Evolutionary conservation across 1,284 basidiomycete genomes (phyloP), one percentile per base, ranked within the genome.

Genomic region (Tilletiopsis washingtonensis): DNA sequence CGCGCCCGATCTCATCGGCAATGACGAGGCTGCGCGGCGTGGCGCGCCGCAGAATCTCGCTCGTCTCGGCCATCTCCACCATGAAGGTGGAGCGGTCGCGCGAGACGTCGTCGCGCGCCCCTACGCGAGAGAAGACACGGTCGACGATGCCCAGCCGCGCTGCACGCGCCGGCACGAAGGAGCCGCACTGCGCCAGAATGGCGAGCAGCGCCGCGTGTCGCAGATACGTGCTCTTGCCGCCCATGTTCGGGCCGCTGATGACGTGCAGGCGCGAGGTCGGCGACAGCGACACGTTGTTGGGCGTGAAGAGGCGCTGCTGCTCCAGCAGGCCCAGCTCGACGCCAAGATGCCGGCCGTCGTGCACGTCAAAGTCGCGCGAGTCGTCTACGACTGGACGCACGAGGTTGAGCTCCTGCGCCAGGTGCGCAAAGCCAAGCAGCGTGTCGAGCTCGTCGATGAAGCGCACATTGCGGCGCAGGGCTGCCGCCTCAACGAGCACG

Each of bases 161-260:
- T 17, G 74, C 71, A 43, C 85, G 81, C 23, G 91, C 91, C 1
- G 94, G 94, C 0, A 98, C 90, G 73, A 88, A 98, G 5, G 84
- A 86, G 2, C 93, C 93, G 5, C 82, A 81, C 74, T 99, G 93
- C 0, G 91, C 93, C 1, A 99, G 79, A 53, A 98, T 86, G 6
- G 85, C 78, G 45, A 96, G 85, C 23, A 98, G 78, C 3, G 93
- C 94, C 0, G 83, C 87, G 71, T 96, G 91, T 14, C 93, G 85
- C 17, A 99, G 79, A 26, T 88, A 80, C 0, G 93, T 97, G 1
- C 88, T 91, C 74, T 99, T 97, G 43, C 64, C 88, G 81, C 38
- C 88, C 89, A 96, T 96, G 68, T 97, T 97, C 0, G 93, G 93
- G 0, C 93, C 93, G 1, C 91, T 97, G 60, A 97, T 85, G 43